These are phyloP conservation scores for Puccinia brachypodii DNA, from an alignment of 1,284 basidiomycete species.

Conservation along the genomic window DNA sequence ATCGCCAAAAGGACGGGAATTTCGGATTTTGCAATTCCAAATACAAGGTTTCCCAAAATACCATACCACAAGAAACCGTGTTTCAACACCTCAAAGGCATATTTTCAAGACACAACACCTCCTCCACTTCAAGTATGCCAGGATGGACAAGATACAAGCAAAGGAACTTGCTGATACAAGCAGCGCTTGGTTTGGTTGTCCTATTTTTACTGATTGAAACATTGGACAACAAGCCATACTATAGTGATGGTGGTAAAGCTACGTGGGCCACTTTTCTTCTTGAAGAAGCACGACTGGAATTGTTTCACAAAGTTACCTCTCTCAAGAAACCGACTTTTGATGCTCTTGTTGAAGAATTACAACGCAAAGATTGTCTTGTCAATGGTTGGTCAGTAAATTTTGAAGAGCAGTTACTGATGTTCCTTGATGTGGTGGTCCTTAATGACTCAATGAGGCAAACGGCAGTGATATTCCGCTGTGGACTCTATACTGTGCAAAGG, in stretches of 20 bases:
- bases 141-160: neutral
- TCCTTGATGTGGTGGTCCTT: neutral
- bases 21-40: neutral
- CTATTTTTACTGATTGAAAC: neutral
- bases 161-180: neutral
- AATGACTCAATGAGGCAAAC: neutral
- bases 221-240: neutral
- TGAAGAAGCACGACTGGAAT: neutral
- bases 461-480: neutral
- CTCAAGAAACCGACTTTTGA: neutral
- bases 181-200: neutral
- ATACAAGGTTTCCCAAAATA: neutral
- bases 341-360: neutral
- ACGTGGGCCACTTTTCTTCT: neutral
- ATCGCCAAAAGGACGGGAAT: neutral
- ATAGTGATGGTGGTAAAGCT: neutral
- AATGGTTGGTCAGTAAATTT: neutral
- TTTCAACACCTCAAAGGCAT: neutral
- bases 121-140: neutral
- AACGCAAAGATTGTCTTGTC: neutral
- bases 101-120: neutral
- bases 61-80: neutral
- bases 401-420: neutral
- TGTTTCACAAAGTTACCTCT: neutral
- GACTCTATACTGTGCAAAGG: neutral